A percentile compares a stretch with the other conserved stretches of the same genome.
These are phyloP conservation scores for Xerocomus potaroensis DNA, from an alignment of 768 basidiomycete species.

Conservation along the genomic window DNA sequence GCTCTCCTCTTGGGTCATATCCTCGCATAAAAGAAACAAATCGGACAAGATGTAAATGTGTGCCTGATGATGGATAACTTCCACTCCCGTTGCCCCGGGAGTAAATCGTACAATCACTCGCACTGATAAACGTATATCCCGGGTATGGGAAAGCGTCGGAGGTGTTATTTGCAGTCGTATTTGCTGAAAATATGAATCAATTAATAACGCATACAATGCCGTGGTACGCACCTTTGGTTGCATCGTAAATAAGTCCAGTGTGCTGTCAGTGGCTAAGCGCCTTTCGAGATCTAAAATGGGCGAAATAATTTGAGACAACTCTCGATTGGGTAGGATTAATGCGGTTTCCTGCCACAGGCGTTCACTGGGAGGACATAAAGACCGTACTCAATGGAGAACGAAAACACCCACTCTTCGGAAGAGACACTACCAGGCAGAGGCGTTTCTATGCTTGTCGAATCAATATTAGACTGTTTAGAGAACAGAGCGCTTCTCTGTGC, in stretches of 20 bases:
- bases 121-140: constrained; percentile 68
- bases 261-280: constrained; percentile 69
- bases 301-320: constrained; percentile 48
- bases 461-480: constrained; percentile 20
- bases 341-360: constrained; percentile 58
- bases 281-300: constrained; percentile 78
- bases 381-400: too few species aligned
- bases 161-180: constrained; percentile 90
- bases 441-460: constrained; percentile 43
- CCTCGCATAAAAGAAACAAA: constrained; percentile 86
- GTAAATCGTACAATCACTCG: constrained; percentile 75
- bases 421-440: constrained; percentile 50
- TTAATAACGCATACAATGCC: not conserved
- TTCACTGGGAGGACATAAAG: constrained; percentile 38
- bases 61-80: constrained; percentile 71
- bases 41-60: constrained; percentile 91
- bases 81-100: constrained; percentile 68
- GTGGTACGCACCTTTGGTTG: constrained; percentile 63
- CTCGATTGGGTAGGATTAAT: constrained; percentile 48
- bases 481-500: constrained; percentile 8
- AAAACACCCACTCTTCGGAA: constrained; percentile 59
- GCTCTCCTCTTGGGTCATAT: constrained; percentile 67
- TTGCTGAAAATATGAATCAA: constrained; percentile 44
- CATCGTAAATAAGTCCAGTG: constrained; percentile 96
- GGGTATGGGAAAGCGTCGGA: constrained; percentile 68